These are phyloP conservation scores for Elaeis oleifera DNA, from an alignment of 202 grass and related monocot species.

Conservation along the genomic window DNA sequence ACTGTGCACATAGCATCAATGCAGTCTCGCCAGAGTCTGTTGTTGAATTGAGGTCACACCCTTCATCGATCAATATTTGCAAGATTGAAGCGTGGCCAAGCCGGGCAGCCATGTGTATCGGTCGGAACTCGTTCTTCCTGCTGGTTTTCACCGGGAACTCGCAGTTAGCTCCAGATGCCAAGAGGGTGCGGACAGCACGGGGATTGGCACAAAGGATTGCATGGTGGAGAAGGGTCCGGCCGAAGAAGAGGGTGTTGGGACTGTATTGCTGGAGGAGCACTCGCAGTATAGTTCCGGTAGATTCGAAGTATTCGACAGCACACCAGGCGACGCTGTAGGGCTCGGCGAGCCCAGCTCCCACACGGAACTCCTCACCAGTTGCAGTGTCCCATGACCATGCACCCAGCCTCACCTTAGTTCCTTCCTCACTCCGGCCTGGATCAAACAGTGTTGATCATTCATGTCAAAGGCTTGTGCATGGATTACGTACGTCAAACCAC, in stretches of 20 bases:
- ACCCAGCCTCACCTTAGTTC: slow-evolving; percentile 73
- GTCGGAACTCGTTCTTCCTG: slow-evolving; percentile 37
- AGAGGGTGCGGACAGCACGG: slow-evolving; percentile 48
- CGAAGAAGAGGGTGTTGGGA: slow-evolving; percentile 30
- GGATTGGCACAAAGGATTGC: slow-evolving; percentile 75
- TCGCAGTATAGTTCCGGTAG: slow-evolving; percentile 52
- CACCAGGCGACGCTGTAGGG: slow-evolving; percentile 78
- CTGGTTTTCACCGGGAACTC: slow-evolving; percentile 52
- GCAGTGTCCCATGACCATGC: slow-evolving; percentile 91
- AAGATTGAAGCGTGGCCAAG: slow-evolving; percentile 56
- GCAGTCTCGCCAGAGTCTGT: slow-evolving; percentile 49
- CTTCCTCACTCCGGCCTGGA: slow-evolving; percentile 51
- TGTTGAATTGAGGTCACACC: slow-evolving; percentile 56
- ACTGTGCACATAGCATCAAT: slow-evolving; percentile 38
- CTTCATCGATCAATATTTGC: slow-evolving; percentile 36
- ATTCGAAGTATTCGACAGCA: slow-evolving; percentile 89
- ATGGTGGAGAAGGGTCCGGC: slow-evolving; percentile 77
- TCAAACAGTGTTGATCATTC: neutral
- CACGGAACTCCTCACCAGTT: slow-evolving; percentile 85
- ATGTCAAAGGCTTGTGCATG: too few species aligned
- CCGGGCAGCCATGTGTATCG: slow-evolving; percentile 65
- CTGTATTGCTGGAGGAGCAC: slow-evolving; percentile 61
- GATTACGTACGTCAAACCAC: too few species aligned
- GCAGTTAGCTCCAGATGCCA: slow-evolving; percentile 42
- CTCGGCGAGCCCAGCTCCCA: slow-evolving; percentile 81